Percentiles rank a stretch among this genome's conserved stretches.
Evolutionary conservation across 2,329 filamentous ascomycete genomes (phyloP).

Genomic region (Paecilomyces sp.): DNA sequence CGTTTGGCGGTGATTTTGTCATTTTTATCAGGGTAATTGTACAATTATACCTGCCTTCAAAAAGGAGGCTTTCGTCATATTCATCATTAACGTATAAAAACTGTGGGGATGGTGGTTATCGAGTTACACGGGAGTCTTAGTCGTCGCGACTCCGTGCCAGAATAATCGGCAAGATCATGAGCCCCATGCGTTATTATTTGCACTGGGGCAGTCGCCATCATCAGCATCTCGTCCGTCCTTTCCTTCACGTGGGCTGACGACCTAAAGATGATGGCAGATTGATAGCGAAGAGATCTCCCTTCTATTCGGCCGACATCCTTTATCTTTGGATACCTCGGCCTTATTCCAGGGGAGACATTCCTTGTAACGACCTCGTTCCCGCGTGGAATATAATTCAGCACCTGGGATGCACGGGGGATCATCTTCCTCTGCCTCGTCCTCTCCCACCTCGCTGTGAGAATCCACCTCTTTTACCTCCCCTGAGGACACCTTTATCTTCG

Average conservation of each 20-base stretch:
- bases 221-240: slow-evolving; percentile 28
- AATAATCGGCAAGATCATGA: neutral
- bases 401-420: neutral
- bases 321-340: slow-evolving; percentile 13
- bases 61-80: neutral
- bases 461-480: slow-evolving; percentile 22
- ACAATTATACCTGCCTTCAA: neutral
- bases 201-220: slow-evolving; percentile 16
- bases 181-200: neutral
- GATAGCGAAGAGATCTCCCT: slow-evolving; percentile 11
- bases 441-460: slow-evolving; percentile 16
- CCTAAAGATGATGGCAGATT: slow-evolving; percentile 46
- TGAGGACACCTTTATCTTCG: slow-evolving; percentile 32
- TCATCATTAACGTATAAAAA: neutral
- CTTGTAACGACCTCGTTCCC: slow-evolving; percentile 1
- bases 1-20: neutral
- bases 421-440: slow-evolving; percentile 21
- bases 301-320: slow-evolving; percentile 17
- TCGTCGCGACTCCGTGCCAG: neutral
- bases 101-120: neutral
- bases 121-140: neutral
- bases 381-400: slow-evolving; percentile 1
- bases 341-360: slow-evolving; percentile 23
- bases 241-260: slow-evolving; percentile 29
- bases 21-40: neutral